These are phyloP conservation scores for Oryza glumipatula DNA, from an alignment of 176 grass and related monocot genomes.

Conservation along the genomic window DNA sequence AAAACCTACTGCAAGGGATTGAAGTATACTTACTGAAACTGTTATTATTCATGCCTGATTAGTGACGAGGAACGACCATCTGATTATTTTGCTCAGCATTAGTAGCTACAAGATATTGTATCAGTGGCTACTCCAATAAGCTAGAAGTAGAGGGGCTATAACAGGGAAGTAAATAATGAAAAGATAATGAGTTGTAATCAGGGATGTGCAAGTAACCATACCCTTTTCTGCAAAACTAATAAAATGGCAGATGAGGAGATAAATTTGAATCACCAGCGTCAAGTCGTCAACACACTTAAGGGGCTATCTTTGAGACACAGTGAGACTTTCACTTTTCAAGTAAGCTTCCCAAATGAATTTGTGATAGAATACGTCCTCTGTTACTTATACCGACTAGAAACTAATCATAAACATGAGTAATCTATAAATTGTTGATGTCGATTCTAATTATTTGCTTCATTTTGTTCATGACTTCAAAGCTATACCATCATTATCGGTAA, in stretches of 20 bases:
- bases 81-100: background rate
- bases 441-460: too few species aligned
- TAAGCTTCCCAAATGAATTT: background rate
- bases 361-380: background rate
- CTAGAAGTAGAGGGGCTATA: background rate
- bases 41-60: background rate
- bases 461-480: too few species aligned
- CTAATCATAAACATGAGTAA: background rate
- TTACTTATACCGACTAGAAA: background rate
- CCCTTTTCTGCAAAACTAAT: background rate
- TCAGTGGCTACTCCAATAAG: background rate
- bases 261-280: background rate
- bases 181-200: background rate
- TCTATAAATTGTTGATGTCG: background rate
- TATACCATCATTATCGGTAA: background rate
- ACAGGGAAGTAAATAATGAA: constrained; percentile 8
- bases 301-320: background rate
- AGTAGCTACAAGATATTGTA: background rate
- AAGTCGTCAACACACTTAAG: background rate
- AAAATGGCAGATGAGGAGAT: background rate
- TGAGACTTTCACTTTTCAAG: background rate
- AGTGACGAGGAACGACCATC: background rate
- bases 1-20: background rate
- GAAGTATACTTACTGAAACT: background rate
- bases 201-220: background rate